phyloP scores from a whole-genome alignment of 1,139 yeast species.

The Kodamaea suecica region DNA sequence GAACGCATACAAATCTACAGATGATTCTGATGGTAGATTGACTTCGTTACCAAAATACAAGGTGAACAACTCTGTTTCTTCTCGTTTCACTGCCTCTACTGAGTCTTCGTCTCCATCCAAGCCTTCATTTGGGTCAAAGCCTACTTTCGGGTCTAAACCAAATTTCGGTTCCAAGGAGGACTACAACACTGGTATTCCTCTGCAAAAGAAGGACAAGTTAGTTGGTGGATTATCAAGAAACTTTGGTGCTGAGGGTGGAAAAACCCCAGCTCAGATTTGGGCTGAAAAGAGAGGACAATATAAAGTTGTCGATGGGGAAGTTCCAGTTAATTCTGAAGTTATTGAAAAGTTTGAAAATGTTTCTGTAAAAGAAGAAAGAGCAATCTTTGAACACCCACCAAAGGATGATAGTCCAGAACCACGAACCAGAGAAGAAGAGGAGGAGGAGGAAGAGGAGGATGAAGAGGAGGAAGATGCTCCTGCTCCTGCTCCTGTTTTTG shows the following conservation, averaged over 20 bases:
- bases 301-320: slow-evolving; percentile 37
- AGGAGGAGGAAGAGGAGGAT: slow-evolving; percentile 17
- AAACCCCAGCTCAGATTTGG: slow-evolving; percentile 95
- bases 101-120: slow-evolving; percentile 30
- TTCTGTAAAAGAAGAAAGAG: slow-evolving; percentile 20
- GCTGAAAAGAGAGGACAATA: slow-evolving; percentile 82
- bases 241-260: slow-evolving; percentile 72
- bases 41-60: slow-evolving; percentile 68
- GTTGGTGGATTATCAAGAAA: slow-evolving; percentile 66
- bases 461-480: slow-evolving; percentile 16
- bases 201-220: slow-evolving; percentile 38
- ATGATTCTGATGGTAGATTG: slow-evolving; percentile 44
- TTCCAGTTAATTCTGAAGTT: slow-evolving; percentile 12
- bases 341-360: slow-evolving; percentile 10
- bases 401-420: slow-evolving; percentile 14
- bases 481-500: slow-evolving; percentile 21
- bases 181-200: slow-evolving; percentile 17
- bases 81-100: slow-evolving; percentile 41
- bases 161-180: slow-evolving; percentile 3
- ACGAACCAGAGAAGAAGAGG: slow-evolving; percentile 15
- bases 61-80: slow-evolving; percentile 48
- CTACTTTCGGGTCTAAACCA: slow-evolving; percentile 9
- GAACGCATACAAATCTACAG: slow-evolving; percentile 30
- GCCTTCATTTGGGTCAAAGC: slow-evolving; percentile 37
- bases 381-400: slow-evolving; percentile 23